Evolutionary conservation across 1,139 yeast species (phyloP).

Genomic region (Yamadazyma conglobata): DNA sequence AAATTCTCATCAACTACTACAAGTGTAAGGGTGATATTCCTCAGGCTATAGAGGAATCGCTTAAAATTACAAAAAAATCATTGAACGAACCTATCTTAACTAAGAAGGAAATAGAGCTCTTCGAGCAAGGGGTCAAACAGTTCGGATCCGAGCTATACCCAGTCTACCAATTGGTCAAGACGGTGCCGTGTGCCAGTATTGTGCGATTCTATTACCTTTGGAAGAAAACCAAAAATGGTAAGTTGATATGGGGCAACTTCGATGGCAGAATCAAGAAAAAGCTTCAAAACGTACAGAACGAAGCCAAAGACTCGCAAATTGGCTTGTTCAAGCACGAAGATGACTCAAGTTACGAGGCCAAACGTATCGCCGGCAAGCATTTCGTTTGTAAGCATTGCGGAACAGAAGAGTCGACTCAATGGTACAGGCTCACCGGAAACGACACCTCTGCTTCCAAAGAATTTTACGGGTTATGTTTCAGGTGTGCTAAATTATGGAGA

Average conservation of each 20-base stretch:
- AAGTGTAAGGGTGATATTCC: slow-evolving; percentile 47
- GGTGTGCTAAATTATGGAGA: slow-evolving; percentile 92
- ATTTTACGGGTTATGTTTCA: slow-evolving; percentile 60
- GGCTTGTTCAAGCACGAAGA: slow-evolving; percentile 59
- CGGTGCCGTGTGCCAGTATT: slow-evolving; percentile 71
- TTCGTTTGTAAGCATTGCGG: slow-evolving; percentile 67
- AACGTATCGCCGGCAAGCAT: slow-evolving; percentile 39
- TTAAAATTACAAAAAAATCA: slow-evolving; percentile 49
- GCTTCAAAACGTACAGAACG: slow-evolving; percentile 29
- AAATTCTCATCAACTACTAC: slow-evolving; percentile 54
- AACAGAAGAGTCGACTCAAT: slow-evolving; percentile 50
- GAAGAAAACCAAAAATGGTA: slow-evolving; percentile 83
- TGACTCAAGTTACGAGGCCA: slow-evolving; percentile 64
- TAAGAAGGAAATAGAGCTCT: slow-evolving; percentile 57
- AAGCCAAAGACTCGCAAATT: slow-evolving; percentile 25
- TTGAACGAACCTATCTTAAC: slow-evolving; percentile 76
- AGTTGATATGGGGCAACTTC: slow-evolving; percentile 76
- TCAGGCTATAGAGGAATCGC: slow-evolving; percentile 38
- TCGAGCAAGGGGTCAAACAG: slow-evolving; percentile 71
- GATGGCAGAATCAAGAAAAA: slow-evolving; percentile 67
- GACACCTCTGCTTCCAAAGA: slow-evolving; percentile 28
- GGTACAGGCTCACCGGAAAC: slow-evolving; percentile 73
- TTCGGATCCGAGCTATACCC: slow-evolving; percentile 81
- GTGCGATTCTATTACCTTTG: slow-evolving; percentile 85
- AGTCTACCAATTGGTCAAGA: slow-evolving; percentile 62